Percentiles rank a stretch among this genome's conserved stretches.
Conservation (phyloP, 2,329 filamentous ascomycete genomes). For the Neopestalotiopsis clavispora region DNA sequence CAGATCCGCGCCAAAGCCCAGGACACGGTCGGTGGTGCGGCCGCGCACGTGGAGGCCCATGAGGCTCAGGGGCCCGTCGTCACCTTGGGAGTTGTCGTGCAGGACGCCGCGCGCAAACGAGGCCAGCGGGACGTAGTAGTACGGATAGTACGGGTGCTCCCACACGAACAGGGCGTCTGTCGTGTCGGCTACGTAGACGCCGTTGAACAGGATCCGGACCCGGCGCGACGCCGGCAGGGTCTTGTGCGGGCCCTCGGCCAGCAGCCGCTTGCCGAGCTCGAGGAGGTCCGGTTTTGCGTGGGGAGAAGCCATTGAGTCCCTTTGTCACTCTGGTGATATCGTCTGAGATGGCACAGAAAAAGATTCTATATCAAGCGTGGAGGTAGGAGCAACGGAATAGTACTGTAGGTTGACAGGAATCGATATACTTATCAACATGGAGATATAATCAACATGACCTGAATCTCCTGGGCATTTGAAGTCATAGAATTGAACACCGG, state of each 20-base stretch:
- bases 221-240: conserved; percentile 36
- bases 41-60: conserved; percentile 24
- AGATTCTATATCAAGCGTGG: not conserved
- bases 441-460: too few species aligned
- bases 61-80: conserved; percentile 24
- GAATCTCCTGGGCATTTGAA: too few species aligned
- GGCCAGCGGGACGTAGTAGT: conserved; percentile 36
- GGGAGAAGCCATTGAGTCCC: conserved; percentile 21
- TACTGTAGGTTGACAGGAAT: too few species aligned
- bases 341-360: not conserved
- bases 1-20: conserved; percentile 26
- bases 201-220: conserved; percentile 35
- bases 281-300: conserved; percentile 24
- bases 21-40: conserved; percentile 27
- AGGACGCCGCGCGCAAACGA: conserved; percentile 25
- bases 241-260: conserved; percentile 34
- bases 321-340: not conserved
- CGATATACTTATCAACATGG: too few species aligned
- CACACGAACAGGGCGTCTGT: conserved; percentile 39
- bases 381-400: too few species aligned
- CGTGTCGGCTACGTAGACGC: conserved; percentile 37
- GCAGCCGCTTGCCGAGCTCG: conserved; percentile 30
- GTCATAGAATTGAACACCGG: too few species aligned
- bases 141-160: conserved; percentile 41
- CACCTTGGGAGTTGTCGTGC: not conserved